phyloP scores from a whole-genome alignment of 1,139 yeast genomes.

The Zygosaccharomyces sapae region DNA sequence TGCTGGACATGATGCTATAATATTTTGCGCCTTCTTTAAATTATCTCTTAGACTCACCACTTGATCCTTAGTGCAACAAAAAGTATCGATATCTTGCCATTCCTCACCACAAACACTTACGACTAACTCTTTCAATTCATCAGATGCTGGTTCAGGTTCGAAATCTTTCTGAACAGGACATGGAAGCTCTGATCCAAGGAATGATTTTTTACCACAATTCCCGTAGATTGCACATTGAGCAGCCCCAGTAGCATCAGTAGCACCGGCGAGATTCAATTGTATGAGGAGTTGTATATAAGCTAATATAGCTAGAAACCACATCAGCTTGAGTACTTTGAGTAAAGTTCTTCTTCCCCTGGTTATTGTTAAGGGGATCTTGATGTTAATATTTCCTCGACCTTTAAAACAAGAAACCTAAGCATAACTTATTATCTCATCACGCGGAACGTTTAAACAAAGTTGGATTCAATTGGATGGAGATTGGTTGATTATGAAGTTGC shows the following conservation, averaged over 20 bases:
- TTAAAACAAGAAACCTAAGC: background rate
- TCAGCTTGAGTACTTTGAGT: background rate
- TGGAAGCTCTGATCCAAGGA: conserved; percentile 78
- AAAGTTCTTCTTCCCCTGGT: background rate
- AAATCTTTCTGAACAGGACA: conserved; percentile 50
- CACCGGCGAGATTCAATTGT: background rate
- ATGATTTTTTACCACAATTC: conserved; percentile 70
- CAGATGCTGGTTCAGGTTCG: conserved; percentile 40
- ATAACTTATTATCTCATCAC: background rate
- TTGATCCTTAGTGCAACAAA: conserved; percentile 57
- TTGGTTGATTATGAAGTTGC: conserved; percentile 21
- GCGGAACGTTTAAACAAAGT: background rate
- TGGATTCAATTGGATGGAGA: background rate
- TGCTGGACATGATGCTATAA: conserved; percentile 92
- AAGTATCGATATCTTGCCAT: conserved; percentile 44
- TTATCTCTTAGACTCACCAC: conserved; percentile 46
- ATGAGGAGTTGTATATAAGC: background rate
- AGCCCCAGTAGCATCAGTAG: background rate
- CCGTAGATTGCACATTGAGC: conserved; percentile 36
- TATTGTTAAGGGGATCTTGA: background rate
- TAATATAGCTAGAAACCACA: background rate
- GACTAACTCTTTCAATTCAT: conserved; percentile 46
- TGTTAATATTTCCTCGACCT: background rate
- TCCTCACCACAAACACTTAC: conserved; percentile 66
- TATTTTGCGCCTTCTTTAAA: conserved; percentile 68